Evolutionary conservation across 2,329 filamentous ascomycete species (phyloP).

Genomic region (Dactylellina haptotyla): DNA sequence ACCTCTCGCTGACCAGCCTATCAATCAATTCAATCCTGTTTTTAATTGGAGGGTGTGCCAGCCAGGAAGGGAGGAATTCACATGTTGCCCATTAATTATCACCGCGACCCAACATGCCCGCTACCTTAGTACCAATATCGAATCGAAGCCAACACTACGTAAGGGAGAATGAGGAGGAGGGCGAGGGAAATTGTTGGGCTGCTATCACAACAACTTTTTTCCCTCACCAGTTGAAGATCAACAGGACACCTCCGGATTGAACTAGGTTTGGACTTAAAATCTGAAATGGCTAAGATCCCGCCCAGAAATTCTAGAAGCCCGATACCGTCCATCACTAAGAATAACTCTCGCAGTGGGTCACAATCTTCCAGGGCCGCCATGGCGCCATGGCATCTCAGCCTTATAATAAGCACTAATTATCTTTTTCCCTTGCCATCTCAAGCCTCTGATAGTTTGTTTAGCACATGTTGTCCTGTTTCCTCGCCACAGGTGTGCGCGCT

Average conservation of each 20-base stretch:
- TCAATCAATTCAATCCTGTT: not conserved
- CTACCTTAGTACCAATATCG: not conserved
- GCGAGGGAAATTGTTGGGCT: constrained; percentile 4
- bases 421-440: no score
- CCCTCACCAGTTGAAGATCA: not conserved
- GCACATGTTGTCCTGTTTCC: no score
- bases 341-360: constrained; percentile 10
- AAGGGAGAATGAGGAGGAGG: no score
- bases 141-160: no score
- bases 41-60: not conserved
- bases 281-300: constrained; percentile 6
- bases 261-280: constrained; percentile 23
- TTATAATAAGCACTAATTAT: constrained; percentile 17
- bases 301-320: constrained; percentile 47
- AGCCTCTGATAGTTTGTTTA: no score
- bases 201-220: not conserved
- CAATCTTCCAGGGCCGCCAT: not conserved
- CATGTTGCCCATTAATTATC: not conserved
- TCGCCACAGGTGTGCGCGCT: no score
- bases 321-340: constrained; percentile 32
- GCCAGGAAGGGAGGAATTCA: no score
- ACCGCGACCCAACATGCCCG: not conserved
- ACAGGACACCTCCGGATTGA: not conserved
- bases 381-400: constrained; percentile 35
- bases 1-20: not conserved